phyloP scores from a whole-genome alignment of 805 yeast genomes.

The Gaillardinia entomophila region DNA sequence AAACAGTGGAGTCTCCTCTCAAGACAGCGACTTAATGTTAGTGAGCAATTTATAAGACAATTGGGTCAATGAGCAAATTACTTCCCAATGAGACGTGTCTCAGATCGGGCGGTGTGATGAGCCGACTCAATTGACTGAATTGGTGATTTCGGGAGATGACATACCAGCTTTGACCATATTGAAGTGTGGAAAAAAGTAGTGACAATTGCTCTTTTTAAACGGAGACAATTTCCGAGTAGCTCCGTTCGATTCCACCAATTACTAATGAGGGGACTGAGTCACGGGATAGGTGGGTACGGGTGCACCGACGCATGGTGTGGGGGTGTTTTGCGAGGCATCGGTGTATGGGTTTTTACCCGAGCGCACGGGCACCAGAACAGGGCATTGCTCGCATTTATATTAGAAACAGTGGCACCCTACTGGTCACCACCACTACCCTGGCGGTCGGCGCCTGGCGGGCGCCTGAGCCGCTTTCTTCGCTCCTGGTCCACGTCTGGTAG shows the following conservation, averaged over 20 bases:
- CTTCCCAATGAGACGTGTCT: background rate
- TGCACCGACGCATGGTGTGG: too few species aligned
- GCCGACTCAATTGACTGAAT: slow-evolving; percentile 1
- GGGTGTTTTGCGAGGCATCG: too few species aligned
- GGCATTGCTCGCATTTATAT: background rate
- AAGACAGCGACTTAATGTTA: slow-evolving; percentile 74
- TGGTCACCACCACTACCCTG: slow-evolving; percentile 1
- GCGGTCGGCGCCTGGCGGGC: slow-evolving; percentile 1
- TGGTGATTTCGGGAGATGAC: slow-evolving; percentile 15
- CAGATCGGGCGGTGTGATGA: background rate
- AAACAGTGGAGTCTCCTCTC: slow-evolving; percentile 89
- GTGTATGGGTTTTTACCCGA: too few species aligned
- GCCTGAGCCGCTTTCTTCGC: slow-evolving; percentile 1
- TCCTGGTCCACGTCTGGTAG: slow-evolving; percentile 5
- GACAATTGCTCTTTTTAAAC: background rate
- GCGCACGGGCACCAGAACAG: background rate
- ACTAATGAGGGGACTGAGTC: too few species aligned
- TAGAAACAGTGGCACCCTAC: background rate
- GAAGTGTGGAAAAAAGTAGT: slow-evolving; percentile 2
- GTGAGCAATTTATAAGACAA: background rate
- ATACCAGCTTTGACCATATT: slow-evolving; percentile 63
- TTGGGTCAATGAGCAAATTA: slow-evolving; percentile 1
- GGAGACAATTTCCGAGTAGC: too few species aligned
- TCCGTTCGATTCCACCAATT: too few species aligned
- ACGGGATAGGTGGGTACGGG: too few species aligned